Conservation (phyloP, 2,329 filamentous ascomycete genomes). For the Graphilbum sp. region DNA sequence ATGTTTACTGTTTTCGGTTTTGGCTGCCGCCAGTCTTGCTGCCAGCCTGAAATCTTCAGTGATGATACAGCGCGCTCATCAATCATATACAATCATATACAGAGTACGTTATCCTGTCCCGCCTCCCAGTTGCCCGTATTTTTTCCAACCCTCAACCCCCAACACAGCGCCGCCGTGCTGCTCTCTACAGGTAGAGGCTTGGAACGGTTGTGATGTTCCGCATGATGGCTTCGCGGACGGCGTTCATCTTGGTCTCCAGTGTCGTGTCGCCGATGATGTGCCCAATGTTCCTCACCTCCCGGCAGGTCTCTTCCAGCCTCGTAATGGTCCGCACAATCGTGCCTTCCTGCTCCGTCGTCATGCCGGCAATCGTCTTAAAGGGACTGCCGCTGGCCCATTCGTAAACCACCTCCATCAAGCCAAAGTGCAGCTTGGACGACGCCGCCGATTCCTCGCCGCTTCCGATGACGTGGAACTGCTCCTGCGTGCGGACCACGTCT, state of each 20-base stretch:
- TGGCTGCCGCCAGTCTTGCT: too few species aligned
- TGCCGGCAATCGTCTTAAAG: slow-evolving; percentile 90
- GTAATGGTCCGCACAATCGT: slow-evolving; percentile 95
- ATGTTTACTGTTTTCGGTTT: too few species aligned
- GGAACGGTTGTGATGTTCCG: slow-evolving; percentile 85
- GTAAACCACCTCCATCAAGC: slow-evolving; percentile 92
- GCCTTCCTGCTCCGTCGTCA: slow-evolving; percentile 93
- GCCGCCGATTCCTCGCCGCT: slow-evolving; percentile 85
- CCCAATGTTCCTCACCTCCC: slow-evolving; percentile 94
- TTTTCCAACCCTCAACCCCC: too few species aligned
- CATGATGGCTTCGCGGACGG: slow-evolving; percentile 95
- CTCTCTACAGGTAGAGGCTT: slow-evolving; percentile 71
- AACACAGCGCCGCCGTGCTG: too few species aligned
- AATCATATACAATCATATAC: too few species aligned
- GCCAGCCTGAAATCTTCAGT: too few species aligned
- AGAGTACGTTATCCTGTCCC: too few species aligned
- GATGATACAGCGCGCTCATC: too few species aligned
- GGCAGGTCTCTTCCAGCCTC: slow-evolving; percentile 83
- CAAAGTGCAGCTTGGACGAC: slow-evolving; percentile 71
- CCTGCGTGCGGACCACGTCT: slow-evolving; percentile 82
- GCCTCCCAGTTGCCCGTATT: too few species aligned
- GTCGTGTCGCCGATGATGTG: slow-evolving; percentile 88
- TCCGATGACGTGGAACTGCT: slow-evolving; percentile 79
- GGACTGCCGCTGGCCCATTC: slow-evolving; percentile 97
- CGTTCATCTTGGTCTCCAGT: slow-evolving; percentile 91